Evolutionary conservation across 73 alveolate genomes (phyloP), one percentile per base, ranked within the genome.

Genomic region (Paramecium bursaria): DNA sequence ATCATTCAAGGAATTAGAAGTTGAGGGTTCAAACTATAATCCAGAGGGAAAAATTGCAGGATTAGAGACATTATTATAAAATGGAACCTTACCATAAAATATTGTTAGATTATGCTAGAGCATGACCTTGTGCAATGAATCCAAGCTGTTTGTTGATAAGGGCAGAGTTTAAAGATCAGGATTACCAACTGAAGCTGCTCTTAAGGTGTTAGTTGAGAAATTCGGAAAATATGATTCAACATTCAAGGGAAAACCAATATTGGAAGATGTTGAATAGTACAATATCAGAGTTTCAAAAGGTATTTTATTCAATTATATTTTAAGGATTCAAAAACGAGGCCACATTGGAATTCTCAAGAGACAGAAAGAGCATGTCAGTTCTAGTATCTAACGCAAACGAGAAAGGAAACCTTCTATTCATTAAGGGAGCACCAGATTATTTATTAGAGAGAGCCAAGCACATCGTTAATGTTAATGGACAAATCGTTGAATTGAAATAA

Each of bases 341-440:
- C 17, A 80, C 95, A 19, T 88, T 95, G 50, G 99, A 96, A 61
- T 96, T 96, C 87, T 80, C 98, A 23, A 87, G 97, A 6, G 99
- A 97, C 75, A 95, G 99, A 87, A 97, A 98, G 93, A 91, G 95
- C 87, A 97, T 98, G 99, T 88, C 97, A 27, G 95, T 94, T 3
- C 95, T 98, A 39, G 95, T 93, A 29, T 26, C 50, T 2, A 60
- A 35, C 0, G 31, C 75, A 30, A 86, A 86, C 76, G 88, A 91
- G 53, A 96, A 86, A 17, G 94, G 90, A 75, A 94, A 95, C 91
- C 74, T 90, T 11, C 92, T 97, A 4, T 93, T 94, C 39, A 92
- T 95, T 85, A 97, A 97, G 89, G 99, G 98, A 29, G 98, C 98
- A 13, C 97, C 97, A 5, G 98, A 95, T 79, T 92, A 94, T 85